These are phyloP conservation scores for Brassica napus DNA, from an alignment of 345 rosid species.

Conservation along the genomic window DNA sequence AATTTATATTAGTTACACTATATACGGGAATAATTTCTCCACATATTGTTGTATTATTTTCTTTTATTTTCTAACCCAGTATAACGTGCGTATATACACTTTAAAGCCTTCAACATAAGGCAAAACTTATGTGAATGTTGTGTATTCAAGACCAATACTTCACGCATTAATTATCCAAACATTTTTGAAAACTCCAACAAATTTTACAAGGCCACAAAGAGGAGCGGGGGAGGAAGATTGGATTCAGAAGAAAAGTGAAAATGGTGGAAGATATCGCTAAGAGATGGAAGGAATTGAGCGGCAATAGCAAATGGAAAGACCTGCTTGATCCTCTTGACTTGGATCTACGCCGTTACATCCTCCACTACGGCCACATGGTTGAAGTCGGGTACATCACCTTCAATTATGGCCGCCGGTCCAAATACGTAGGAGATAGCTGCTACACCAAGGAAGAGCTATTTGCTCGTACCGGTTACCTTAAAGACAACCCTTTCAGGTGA, in stretches of 20 bases:
- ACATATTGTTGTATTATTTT: neutral
- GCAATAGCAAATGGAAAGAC: slow-evolving; percentile 42
- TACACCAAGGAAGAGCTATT: slow-evolving; percentile 42
- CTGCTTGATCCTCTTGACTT: slow-evolving; percentile 48
- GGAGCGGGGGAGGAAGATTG: slow-evolving; percentile 13
- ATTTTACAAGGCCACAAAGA: slow-evolving; percentile 15
- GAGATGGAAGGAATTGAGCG: slow-evolving; percentile 53
- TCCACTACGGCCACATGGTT: slow-evolving; percentile 53
- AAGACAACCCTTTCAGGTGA: slow-evolving; percentile 44
- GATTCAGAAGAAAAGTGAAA: slow-evolving; percentile 6
- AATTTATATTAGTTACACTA: neutral
- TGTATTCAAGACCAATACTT: slow-evolving; percentile 30
- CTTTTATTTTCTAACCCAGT: neutral
- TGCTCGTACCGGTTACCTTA: slow-evolving; percentile 39
- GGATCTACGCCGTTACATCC: slow-evolving; percentile 49
- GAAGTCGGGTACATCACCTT: slow-evolving; percentile 42
- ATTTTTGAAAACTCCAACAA: slow-evolving; percentile 17
- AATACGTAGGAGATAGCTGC: slow-evolving; percentile 38
- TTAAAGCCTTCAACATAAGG: slow-evolving; percentile 13
- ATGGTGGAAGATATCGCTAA: slow-evolving; percentile 35
- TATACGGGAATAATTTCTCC: neutral
- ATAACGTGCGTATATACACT: slow-evolving; percentile 28
- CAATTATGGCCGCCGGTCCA: slow-evolving; percentile 29
- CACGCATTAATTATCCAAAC: slow-evolving; percentile 31
- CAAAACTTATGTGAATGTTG: slow-evolving; percentile 35